phyloP scores from a whole-genome alignment of 352 stramenopile species.

The Phytophthora niederhauseri region DNA sequence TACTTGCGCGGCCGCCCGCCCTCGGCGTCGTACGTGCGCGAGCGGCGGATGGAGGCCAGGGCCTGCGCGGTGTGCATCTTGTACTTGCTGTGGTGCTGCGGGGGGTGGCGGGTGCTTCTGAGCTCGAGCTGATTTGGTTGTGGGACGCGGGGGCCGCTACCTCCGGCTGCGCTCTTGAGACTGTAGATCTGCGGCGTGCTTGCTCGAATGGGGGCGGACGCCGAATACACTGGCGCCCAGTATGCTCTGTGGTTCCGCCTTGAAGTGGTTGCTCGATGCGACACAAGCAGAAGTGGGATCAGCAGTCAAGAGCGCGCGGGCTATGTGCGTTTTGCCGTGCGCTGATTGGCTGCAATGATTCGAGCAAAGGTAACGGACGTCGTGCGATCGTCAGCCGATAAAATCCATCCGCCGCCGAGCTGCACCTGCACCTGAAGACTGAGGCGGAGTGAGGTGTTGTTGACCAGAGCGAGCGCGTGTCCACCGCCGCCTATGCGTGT shows the following conservation, averaged over 20 bases:
- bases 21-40: conserved; percentile 47
- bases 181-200: conserved; percentile 17
- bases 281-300: conserved; percentile 26
- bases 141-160: conserved; percentile 12
- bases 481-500: conserved; percentile 12
- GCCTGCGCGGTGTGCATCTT: conserved; percentile 74
- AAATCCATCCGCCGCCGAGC: conserved; percentile 14
- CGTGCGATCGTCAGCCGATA: conserved; percentile 17
- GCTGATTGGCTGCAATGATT: conserved; percentile 22
- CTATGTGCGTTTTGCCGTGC: neutral
- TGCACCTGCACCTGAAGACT: neutral
- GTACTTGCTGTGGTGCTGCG: neutral
- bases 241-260: conserved; percentile 30
- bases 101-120: neutral
- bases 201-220: conserved; percentile 7
- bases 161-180: conserved; percentile 6
- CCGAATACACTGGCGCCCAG: conserved; percentile 17
- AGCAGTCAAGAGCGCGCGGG: conserved; percentile 14
- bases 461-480: conserved; percentile 7
- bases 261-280: conserved; percentile 20
- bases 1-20: conserved; percentile 23
- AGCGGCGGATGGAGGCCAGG: conserved; percentile 61
- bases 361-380: conserved; percentile 28
- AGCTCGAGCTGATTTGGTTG: conserved; percentile 27
- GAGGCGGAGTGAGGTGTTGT: neutral